phyloP scores from a whole-genome alignment of 1,139 yeast genomes.

The Williopsis jadinii region DNA sequence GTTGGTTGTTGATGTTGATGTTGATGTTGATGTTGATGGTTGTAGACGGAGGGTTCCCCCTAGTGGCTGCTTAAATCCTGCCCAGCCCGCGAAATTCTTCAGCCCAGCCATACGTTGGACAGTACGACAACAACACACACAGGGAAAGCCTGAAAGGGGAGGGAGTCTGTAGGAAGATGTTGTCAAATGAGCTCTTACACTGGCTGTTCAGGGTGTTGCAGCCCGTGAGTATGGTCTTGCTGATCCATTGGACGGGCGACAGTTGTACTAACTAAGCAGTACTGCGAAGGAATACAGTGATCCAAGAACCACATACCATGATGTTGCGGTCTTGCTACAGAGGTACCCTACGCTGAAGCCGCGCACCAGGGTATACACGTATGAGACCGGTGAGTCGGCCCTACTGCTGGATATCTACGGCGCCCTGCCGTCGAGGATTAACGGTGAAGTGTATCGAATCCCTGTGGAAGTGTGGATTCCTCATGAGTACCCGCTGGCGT shows the following conservation, averaged over 20 bases:
- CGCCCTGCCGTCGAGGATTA: constrained; percentile 32
- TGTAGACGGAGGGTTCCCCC: too few relatives aligned
- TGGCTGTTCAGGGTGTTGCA: constrained; percentile 53
- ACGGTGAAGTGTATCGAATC: constrained; percentile 29
- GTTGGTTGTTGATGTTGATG: too few relatives aligned
- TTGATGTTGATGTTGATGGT: too few relatives aligned
- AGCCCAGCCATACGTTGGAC: too few relatives aligned
- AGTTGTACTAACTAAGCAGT: constrained; percentile 1
- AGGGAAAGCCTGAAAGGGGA: too few relatives aligned
- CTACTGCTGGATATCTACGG: constrained; percentile 65
- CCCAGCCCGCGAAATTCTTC: too few relatives aligned
- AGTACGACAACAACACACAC: too few relatives aligned
- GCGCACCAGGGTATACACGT: constrained; percentile 64
- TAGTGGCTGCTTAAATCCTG: too few relatives aligned
- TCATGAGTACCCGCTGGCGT: constrained; percentile 49
- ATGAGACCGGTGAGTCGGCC: constrained; percentile 48
- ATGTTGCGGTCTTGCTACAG: constrained; percentile 49
- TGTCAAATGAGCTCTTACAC: constrained; percentile 40
- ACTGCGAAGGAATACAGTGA: constrained; percentile 32
- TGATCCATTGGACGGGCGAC: background rate
- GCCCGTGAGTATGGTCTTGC: constrained; percentile 29
- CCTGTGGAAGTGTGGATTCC: constrained; percentile 80
- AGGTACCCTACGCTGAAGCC: constrained; percentile 49
- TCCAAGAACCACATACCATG: constrained; percentile 49
- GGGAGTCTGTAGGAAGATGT: background rate